Conservation (phyloP, 441 rosid genomes). For the Pelargonium fulgidum region DNA sequence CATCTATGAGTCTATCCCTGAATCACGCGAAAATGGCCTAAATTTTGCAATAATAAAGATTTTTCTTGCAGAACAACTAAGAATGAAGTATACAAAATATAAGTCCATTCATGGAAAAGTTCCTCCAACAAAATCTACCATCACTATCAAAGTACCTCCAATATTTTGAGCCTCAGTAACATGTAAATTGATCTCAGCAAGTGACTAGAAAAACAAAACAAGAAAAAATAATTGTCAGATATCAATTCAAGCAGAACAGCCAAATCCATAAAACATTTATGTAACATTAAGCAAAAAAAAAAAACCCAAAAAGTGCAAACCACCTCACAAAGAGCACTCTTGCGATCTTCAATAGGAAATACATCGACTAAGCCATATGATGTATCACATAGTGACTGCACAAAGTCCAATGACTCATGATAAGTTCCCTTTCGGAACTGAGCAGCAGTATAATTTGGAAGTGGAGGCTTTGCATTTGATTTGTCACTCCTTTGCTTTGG, state of each 20-base stretch:
- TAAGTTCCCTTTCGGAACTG: conserved; percentile 88
- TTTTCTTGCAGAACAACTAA: background rate
- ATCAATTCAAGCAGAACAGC: conserved; percentile 5
- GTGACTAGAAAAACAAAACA: conserved; percentile 57
- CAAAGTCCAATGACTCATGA: conserved; percentile 92
- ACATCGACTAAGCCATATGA: conserved; percentile 95
- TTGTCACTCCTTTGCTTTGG: conserved; percentile 71
- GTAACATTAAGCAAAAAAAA: conserved; percentile 4
- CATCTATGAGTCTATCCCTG: background rate
- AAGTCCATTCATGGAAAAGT: background rate
- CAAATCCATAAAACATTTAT: conserved; percentile 13
- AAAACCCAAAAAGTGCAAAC: conserved; percentile 20
- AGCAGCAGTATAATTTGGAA: conserved; percentile 59
- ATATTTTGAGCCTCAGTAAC: conserved; percentile 67
- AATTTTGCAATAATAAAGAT: background rate
- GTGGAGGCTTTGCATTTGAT: conserved; percentile 69
- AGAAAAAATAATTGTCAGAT: conserved; percentile 21
- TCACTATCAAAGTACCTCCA: conserved; percentile 56
- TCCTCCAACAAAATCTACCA: conserved; percentile 17
- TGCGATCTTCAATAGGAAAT: conserved; percentile 95
- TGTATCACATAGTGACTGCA: conserved; percentile 78
- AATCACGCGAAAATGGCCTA: conserved; percentile 3
- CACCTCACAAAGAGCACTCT: conserved; percentile 90
- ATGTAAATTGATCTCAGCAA: conserved; percentile 78
- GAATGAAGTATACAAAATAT: background rate